Base-by-base conservation (phyloP, 768 basidiomycete species). In the Leucocoprinus birnbaumii region DNA sequence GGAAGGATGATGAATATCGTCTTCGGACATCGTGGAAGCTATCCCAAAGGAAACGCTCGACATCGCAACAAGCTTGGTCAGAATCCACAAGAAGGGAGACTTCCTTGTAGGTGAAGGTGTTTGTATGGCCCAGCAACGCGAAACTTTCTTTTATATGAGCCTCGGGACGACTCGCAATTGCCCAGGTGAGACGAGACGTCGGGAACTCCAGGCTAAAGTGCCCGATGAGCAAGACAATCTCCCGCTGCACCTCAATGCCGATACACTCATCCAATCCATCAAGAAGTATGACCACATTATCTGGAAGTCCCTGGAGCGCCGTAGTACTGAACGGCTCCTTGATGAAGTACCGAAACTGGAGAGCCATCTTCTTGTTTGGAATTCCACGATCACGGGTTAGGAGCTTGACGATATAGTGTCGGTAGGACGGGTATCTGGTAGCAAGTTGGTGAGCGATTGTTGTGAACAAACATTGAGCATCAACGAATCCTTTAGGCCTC, bases 231-330 rank as follows among this genome's bases (percentile, higher is more conserved):
- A 41, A n/a, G 10, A 68, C 51, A 21, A 67, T 46, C 26, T 59
- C 48, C 10, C 27, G 38, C 27, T 66, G 66, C 1, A 46, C 25
- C 10, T 53, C 27, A 2, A 56, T 27, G 16, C 50, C 61, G 0
- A 56, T 43, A 24, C 67, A 67, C 51, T 66, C 68, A 40, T 70
- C 68, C 1, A 70, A 51, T 2, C 65, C 67, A 48, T 70, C 68
- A 19, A 51, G 37, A 2, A 42, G 64, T 59, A 25, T 64, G 42
- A 10, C 63, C 49, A 24, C 50, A 16, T n/a, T 25, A 4, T 26
- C 14, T n/a, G 14, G 16, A 27, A 8, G 16, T 11, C 31, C 31
- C 11, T 27, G 14, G 3, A 40, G n/a, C 27, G 11, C 13, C 21
- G 16, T 14, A 9, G 22, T 16, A 2, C 2, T 24, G 10, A 61